phyloP scores from a whole-genome alignment of 805 yeast species.

The Yamadazyma sp. region DNA sequence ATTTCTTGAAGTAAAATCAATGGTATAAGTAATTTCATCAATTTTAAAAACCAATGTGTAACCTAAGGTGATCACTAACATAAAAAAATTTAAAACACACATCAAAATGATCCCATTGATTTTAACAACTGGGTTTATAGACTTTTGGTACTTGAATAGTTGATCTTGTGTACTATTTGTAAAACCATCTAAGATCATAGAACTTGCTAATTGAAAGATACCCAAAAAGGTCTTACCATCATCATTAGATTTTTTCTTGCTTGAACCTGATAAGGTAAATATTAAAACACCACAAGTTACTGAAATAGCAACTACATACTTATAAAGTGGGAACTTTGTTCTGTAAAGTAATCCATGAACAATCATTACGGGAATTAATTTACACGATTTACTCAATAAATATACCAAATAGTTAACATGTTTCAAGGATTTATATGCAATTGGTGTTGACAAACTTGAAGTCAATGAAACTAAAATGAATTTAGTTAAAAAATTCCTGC shows the following conservation, averaged over 20 bases:
- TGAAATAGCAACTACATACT: conserved; percentile 71
- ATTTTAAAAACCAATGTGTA: conserved; percentile 46
- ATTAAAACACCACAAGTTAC: conserved; percentile 82
- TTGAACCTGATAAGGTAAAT: conserved; percentile 54
- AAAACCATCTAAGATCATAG: conserved; percentile 83
- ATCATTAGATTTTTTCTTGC: conserved; percentile 22
- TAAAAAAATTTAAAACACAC: conserved; percentile 58
- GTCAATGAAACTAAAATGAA: conserved; percentile 61
- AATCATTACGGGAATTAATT: conserved; percentile 89
- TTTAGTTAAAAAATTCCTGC: conserved; percentile 23
- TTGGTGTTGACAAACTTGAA: conserved; percentile 78
- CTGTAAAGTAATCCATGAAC: conserved; percentile 73
- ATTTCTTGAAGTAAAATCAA: conserved; percentile 45
- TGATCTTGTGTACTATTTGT: conserved; percentile 94
- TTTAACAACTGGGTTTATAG: conserved; percentile 7
- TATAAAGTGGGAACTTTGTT: conserved; percentile 67
- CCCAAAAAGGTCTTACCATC: conserved; percentile 55
- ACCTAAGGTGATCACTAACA: conserved; percentile 42
- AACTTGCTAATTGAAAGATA: conserved; percentile 50
- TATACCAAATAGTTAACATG: conserved; percentile 86
- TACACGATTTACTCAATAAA: conserved; percentile 88
- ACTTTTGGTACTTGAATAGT: conserved; percentile 49
- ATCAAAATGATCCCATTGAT: conserved; percentile 79
- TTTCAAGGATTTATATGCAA: conserved; percentile 72
- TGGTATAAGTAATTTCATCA: conserved; percentile 38